These are phyloP conservation scores for Pestalotiopsis sp. DNA, from an alignment of 2,329 filamentous ascomycete genomes.

Conservation along the genomic window DNA sequence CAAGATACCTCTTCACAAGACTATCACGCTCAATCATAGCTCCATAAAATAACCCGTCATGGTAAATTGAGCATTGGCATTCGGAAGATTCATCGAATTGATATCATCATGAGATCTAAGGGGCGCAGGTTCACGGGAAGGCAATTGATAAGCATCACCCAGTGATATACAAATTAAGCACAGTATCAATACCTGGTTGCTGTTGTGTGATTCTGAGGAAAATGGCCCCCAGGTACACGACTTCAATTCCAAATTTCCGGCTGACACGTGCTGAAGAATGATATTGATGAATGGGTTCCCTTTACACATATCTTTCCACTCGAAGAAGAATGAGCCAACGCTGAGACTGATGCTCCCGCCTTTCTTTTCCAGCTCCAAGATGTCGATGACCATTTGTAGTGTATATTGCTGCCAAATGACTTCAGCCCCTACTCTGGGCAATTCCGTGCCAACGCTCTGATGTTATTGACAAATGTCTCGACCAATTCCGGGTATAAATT, in stretches of 20 bases:
- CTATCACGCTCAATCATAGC: too few relatives aligned
- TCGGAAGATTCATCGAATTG: too few relatives aligned
- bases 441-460: slow-evolving; percentile 56
- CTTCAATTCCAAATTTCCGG: not conserved
- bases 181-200: too few relatives aligned
- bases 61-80: too few relatives aligned
- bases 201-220: too few relatives aligned
- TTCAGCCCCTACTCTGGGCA: not conserved
- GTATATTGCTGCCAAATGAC: not conserved
- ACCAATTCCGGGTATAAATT: slow-evolving; percentile 70
- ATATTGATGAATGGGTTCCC: not conserved
- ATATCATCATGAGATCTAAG: too few relatives aligned
- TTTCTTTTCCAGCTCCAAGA: not conserved
- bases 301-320: not conserved
- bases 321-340: not conserved
- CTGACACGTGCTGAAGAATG: not conserved
- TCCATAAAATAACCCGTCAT: too few relatives aligned
- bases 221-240: not conserved
- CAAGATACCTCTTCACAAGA: too few relatives aligned
- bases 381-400: not conserved
- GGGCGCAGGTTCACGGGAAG: too few relatives aligned
- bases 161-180: too few relatives aligned
- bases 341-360: not conserved
- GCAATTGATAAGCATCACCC: too few relatives aligned
- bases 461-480: slow-evolving; percentile 75